Base-by-base conservation (phyloP, 352 stramenopile species). In the Phytophthora hibernalis region DNA sequence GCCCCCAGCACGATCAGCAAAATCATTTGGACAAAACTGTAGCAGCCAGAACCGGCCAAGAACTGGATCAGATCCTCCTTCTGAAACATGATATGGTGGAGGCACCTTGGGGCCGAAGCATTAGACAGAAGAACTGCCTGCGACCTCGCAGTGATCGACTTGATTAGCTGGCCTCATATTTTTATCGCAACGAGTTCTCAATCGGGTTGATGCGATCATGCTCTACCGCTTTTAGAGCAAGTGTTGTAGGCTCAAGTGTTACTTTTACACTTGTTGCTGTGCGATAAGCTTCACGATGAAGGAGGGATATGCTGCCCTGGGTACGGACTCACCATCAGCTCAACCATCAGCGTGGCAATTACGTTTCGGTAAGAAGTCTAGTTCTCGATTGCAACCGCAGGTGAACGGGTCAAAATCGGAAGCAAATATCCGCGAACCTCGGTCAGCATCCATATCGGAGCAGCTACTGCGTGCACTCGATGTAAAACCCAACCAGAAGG, bases 31-130 rank as follows among this genome's bases (percentile, higher is more conserved):
- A 92, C 61, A 55, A 90, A 54, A 33, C 80, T 83, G 65, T 83
- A 92, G 70, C 78, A 92, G 1, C 79, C 79, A 5, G 78, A 80
- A 20, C 77, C 80, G 6, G 74, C 68, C 55, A 92, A 62, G 54
- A 82, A 87, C 61, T 89, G 81, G 35, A 90, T 68, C 53, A 92
- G 72, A 40, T 70, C 87, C 66, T 87, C 82, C 54, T 92, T 90
- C 40, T 79, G 58, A 47, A 92, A 92, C 76, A 75, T 70, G 37
- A 5, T 40, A n/a, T 15, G 4, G 52, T 54, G 24, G 10, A 24
- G 35, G 28, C 38, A 20, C 44, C 21, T 20, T 30, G 37, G 28
- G 12, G 13, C 24, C 31, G 24, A 54, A 48, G 26, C 60, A 74
- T 70, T 43, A 31, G 33, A 38, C 20, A 60, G 21, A 35, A 15